Percentiles rank a stretch among this genome's conserved stretches.
These are phyloP conservation scores for Ustilago bromivora DNA, from an alignment of 1,284 basidiomycete species.

Conservation along the genomic window DNA sequence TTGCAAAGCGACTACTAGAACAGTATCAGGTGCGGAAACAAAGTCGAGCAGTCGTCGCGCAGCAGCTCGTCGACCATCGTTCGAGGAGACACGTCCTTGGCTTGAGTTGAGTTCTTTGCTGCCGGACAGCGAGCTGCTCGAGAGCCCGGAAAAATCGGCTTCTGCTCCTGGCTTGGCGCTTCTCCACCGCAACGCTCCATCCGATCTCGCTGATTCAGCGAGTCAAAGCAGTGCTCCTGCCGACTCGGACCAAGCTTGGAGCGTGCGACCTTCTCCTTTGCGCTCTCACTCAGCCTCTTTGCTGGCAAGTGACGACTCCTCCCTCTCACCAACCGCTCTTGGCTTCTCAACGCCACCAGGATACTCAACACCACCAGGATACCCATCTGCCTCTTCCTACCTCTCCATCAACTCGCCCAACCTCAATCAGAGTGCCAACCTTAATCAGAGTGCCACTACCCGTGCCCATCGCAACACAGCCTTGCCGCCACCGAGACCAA, in stretches of 20 bases:
- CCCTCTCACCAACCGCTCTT: constrained; percentile 36
- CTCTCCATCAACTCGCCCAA: constrained; percentile 35
- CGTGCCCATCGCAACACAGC: constrained; percentile 23
- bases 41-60: neutral
- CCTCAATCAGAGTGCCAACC: constrained; percentile 9
- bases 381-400: constrained; percentile 32
- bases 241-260: constrained; percentile 12
- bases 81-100: constrained; percentile 45
- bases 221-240: constrained; percentile 34
- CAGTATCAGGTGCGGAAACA: neutral
- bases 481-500: constrained; percentile 48
- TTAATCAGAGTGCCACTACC: constrained; percentile 4
- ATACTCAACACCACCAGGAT: constrained; percentile 19
- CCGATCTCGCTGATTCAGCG: constrained; percentile 28
- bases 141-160: constrained; percentile 13
- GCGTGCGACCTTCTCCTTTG: constrained; percentile 29
- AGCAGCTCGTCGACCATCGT: constrained; percentile 14
- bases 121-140: constrained; percentile 34
- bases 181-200: constrained; percentile 13
- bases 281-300: constrained; percentile 29
- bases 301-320: constrained; percentile 21
- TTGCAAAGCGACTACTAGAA: constrained; percentile 3
- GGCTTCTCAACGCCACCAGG: constrained; percentile 27
- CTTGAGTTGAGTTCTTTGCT: constrained; percentile 48
- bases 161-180: constrained; percentile 12